Evolutionary conservation across 2,329 filamentous ascomycete species (phyloP), one percentile per base, ranked within the genome.

Genomic region (Decorospora gaudefroyi): DNA sequence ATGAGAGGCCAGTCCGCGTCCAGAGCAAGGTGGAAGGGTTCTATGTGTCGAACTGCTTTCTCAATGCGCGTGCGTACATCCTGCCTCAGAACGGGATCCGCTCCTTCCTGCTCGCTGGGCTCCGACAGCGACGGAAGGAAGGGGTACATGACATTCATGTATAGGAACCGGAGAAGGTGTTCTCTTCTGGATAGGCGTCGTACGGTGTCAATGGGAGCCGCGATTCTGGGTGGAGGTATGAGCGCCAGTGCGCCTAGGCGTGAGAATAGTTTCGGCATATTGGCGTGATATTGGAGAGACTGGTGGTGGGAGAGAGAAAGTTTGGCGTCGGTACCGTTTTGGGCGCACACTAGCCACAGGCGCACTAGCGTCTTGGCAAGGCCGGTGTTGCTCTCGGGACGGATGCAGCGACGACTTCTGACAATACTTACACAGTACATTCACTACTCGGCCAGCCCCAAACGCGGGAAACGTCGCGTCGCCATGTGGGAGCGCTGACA

Each of bases 131-230:
- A 53, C 7, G 49, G 42, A 37, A 65, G 49, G 34, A 67, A 67
- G 9, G 62, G 63, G 36, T 65, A 65, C 30, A 67, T 43, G 16
- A 65, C 38, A 28, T 67, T 67, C 34, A 65, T 62, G 30, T 67
- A 63, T 6, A 64, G 57, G 17, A 61, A 63, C 65, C 61, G 65
- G 12, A 62, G 59, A 6, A 37, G 39, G 43, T 59, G 65, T 21
- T 62, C 53, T 33, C 50, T 59, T 44, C 67, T 63, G 41, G 61
- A 46, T 6, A 42, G 35, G 11, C 53, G 44, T 26, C 65, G 59
- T 6, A 65, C 42, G 11, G 44, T 37, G 34, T 65, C 63, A 16
- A 67, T 61, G 13, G 64, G 59, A 11, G 55, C 33, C 21, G 48
- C 35, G 11, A 66, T 60, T 15, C 37, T 41, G 3, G 55, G 18